Evolutionary conservation across 2,329 filamentous ascomycete genomes (phyloP).

Genomic region (Cladobotryum mycophilum): DNA sequence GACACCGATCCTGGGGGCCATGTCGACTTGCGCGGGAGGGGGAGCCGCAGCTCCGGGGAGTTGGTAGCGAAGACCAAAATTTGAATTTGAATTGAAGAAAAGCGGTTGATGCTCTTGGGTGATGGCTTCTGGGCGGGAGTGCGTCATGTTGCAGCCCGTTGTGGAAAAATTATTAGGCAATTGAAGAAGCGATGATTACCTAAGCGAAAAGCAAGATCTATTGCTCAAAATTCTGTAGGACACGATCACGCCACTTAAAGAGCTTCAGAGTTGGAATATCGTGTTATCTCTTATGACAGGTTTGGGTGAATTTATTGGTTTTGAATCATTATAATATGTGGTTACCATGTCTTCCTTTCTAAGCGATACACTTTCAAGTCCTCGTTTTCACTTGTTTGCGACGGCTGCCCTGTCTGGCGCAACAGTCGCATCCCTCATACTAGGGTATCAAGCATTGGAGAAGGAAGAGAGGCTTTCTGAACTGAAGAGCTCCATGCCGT

Average conservation of each 20-base stretch:
- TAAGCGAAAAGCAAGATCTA: too few species aligned
- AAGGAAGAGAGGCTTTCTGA: constrained; percentile 47
- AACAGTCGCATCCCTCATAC: constrained; percentile 52
- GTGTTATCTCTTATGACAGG: too few species aligned
- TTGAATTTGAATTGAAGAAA: too few species aligned
- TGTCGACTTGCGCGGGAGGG: constrained; percentile 15
- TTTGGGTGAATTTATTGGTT: too few species aligned
- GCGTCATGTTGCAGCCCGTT: too few species aligned
- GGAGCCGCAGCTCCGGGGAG: constrained; percentile 9
- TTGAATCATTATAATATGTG: constrained; percentile 7
- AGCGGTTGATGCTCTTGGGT: not conserved
- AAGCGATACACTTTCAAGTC: constrained; percentile 37
- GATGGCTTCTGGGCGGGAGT: too few species aligned
- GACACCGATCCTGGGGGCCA: constrained; percentile 36
- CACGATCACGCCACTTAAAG: too few species aligned
- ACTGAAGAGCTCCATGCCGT: constrained; percentile 56
- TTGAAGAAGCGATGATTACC: too few species aligned
- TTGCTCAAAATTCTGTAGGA: too few species aligned
- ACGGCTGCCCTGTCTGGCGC: constrained; percentile 63
- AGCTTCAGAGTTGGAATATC: too few species aligned
- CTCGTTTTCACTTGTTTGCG: constrained; percentile 57
- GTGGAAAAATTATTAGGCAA: too few species aligned
- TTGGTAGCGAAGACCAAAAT: not conserved
- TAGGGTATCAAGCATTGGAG: constrained; percentile 57
- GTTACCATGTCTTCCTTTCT: constrained; percentile 38